These are phyloP conservation scores for Avena atlantica DNA, from an alignment of 176 grass and related monocot genomes.

Conservation along the genomic window DNA sequence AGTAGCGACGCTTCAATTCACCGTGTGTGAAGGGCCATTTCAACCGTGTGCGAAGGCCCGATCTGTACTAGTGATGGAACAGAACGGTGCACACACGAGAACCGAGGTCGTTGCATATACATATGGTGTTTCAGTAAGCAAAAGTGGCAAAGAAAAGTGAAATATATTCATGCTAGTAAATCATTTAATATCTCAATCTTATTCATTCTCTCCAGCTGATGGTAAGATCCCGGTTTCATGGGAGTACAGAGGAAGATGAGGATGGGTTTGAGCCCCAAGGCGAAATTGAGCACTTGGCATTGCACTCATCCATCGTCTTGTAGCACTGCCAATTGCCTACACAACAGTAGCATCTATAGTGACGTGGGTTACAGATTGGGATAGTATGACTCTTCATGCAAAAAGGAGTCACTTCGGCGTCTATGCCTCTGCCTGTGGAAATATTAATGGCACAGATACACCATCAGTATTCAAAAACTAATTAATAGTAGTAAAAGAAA, in stretches of 20 bases:
- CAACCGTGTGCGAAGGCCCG: no score
- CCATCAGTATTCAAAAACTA: neutral
- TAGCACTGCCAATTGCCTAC: neutral
- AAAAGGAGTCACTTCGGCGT: neutral
- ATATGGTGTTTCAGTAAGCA: neutral
- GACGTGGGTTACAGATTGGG: slow-evolving; percentile 4
- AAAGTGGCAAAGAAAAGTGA: neutral
- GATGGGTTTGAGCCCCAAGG: neutral
- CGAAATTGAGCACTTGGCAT: neutral
- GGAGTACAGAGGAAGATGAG: neutral
- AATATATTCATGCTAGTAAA: neutral
- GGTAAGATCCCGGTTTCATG: neutral
- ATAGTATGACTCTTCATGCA: neutral
- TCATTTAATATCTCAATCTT: neutral
- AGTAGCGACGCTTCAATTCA: no score
- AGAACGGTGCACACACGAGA: no score
- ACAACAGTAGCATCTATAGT: neutral
- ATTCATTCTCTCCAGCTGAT: neutral
- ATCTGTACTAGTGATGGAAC: no score
- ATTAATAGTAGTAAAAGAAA: neutral
- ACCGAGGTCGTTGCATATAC: no score
- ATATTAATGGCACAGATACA: neutral
- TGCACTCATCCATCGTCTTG: neutral
- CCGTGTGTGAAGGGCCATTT: no score
- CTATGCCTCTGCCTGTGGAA: no score